A percentile compares a stretch with the other conserved stretches of the same genome.
Conservation (phyloP, 768 basidiomycete species). For the Auricularia heimuer region DNA sequence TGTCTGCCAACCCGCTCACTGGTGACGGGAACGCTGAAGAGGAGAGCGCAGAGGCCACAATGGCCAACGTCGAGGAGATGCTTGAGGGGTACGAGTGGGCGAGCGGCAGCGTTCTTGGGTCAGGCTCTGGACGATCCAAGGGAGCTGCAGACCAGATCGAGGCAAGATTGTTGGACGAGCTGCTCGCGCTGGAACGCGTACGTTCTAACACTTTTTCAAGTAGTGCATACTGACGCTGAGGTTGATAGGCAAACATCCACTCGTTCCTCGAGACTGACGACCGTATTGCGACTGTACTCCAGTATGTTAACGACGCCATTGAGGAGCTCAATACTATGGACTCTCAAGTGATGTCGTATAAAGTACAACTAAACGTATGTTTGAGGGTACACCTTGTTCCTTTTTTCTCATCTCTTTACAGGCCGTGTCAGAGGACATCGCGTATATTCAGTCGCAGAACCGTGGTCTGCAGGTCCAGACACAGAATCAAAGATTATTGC, state of each 20-base stretch:
- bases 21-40: constrained; percentile 35
- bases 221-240: background rate
- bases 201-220: constrained; percentile 6
- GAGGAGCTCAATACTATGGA: constrained; percentile 87
- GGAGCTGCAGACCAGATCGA: constrained; percentile 89
- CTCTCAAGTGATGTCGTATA: constrained; percentile 81
- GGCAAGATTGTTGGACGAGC: constrained; percentile 76
- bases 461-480: constrained; percentile 95
- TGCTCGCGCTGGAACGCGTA: constrained; percentile 91
- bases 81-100: constrained; percentile 98
- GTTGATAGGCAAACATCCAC: constrained; percentile 80
- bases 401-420: constrained; percentile 23
- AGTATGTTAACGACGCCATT: constrained; percentile 82
- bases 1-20: constrained; percentile 23
- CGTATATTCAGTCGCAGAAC: constrained; percentile 92
- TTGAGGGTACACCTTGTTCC: background rate
- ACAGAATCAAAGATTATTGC: constrained; percentile 81
- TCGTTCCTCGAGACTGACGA: constrained; percentile 97
- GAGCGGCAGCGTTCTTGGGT: constrained; percentile 53
- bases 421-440: constrained; percentile 93
- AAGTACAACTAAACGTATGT: constrained; percentile 89
- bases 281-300: constrained; percentile 73
- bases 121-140: constrained; percentile 41
- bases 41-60: constrained; percentile 68
- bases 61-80: constrained; percentile 96